These are phyloP conservation scores for Elsinoe perseae DNA, from an alignment of 2,329 filamentous ascomycete genomes.

Conservation along the genomic window DNA sequence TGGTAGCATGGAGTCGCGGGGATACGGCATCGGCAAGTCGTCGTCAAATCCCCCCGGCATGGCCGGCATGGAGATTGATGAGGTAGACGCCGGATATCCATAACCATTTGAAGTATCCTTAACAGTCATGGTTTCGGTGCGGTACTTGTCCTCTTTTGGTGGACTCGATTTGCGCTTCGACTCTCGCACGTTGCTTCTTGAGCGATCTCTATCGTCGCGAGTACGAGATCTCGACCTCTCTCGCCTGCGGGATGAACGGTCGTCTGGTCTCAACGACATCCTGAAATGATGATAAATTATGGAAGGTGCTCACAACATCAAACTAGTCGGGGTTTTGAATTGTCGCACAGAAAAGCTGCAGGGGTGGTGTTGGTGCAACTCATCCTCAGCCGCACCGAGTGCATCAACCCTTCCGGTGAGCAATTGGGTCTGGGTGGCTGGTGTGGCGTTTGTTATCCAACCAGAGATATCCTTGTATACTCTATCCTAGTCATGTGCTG, in stretches of 20 bases:
- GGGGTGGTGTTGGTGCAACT: not conserved
- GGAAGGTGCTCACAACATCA: not conserved
- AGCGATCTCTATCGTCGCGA: slow-evolving; percentile 4
- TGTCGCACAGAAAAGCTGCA: slow-evolving; percentile 1
- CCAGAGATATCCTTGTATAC: not conserved
- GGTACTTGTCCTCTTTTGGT: slow-evolving; percentile 1
- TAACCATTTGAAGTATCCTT: not conserved
- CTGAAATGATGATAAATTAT: not conserved
- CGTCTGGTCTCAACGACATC: slow-evolving; percentile 15
- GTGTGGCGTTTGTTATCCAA: not conserved
- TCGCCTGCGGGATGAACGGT: slow-evolving; percentile 10
- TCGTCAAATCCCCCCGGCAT: slow-evolving; percentile 12
- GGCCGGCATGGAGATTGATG: slow-evolving; percentile 6
- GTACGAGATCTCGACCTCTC: slow-evolving; percentile 11
- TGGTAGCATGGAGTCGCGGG: slow-evolving; percentile 11
- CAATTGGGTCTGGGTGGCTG: slow-evolving; percentile 4
- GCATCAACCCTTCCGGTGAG: not conserved
- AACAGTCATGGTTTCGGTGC: not conserved
- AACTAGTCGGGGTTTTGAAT: not conserved
- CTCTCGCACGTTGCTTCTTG: slow-evolving; percentile 10
- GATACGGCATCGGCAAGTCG: not conserved
- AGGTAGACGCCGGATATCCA: not conserved
- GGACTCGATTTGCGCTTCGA: slow-evolving; percentile 6
- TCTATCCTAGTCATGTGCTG: not conserved
- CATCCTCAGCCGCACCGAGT: not conserved